Base-by-base conservation (phyloP, 202 grass and related monocot genomes). In the Musa balbisiana region DNA sequence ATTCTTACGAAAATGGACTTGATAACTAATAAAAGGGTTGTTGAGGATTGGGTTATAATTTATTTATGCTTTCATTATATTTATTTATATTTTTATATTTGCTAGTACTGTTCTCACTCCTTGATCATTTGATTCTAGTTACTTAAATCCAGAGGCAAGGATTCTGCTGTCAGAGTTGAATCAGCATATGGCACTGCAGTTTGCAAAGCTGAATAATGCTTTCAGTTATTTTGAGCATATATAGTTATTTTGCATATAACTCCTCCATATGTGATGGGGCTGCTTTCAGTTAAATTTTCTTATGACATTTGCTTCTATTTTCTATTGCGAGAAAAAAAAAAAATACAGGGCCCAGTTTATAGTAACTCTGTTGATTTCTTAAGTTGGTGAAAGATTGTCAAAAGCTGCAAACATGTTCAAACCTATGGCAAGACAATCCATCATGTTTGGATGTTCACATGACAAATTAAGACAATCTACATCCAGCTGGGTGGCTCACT, bases 1-100 rank as follows among this genome's bases (percentile, higher is more conserved):
- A 95, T 99, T 62, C 95, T 95, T 82, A 88, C 89, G 26, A 99
- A 99, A 73, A 95, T 99, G 95, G 91, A 99, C 69, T 72, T 99
- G 54, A 87, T 90, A 23, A 52, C 85, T 67, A 92, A 95, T 75
- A 95, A 99, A 88, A 99, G 88, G 59, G 87, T 92, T 80, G 71
- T 92, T 49, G 89, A 99, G 77, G 89, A 99, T 91, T 99, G 87
- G 72, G 84, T 75, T 53, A 73, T 64, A 60, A 2, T 52, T 77
- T 72, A 8, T 71, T 26, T 64, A 2, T 73, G 9, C 51, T 69
- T 50, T 69, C 2, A n/a, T 50, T 4, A 2, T 49, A 27, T 49
- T 58, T 72, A 78, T 51, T 80, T 77, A 59, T 64, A 69, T 53
- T 10, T 69, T 19, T 24, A 53, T 53, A 53, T 53, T 53, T 53